Evolutionary conservation across 371 early-diverging fungal genomes (phyloP).

Genomic region (Mucor piriformis): DNA sequence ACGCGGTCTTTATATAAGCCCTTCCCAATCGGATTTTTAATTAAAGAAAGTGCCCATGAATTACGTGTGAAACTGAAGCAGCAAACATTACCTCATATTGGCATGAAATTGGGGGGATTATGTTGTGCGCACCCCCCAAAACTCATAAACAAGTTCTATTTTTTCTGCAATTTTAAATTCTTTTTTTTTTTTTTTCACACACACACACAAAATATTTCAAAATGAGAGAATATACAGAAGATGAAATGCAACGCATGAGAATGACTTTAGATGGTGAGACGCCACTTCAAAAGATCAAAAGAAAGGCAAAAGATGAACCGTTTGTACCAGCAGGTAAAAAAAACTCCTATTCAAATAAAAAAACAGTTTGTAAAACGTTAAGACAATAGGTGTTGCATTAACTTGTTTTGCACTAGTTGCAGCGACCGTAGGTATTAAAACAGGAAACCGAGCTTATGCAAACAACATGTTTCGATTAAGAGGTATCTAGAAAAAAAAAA

Average conservation of each 20-base stretch:
- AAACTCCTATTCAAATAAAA: background rate
- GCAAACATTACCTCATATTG: conserved; percentile 17
- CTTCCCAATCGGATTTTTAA: background rate
- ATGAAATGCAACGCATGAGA: conserved; percentile 46
- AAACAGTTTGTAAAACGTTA: background rate
- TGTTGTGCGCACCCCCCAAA: background rate
- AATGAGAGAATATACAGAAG: conserved; percentile 30
- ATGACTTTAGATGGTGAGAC: conserved; percentile 43
- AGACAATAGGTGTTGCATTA: conserved; percentile 51
- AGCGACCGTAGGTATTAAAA: conserved; percentile 51
- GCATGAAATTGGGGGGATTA: conserved; percentile 2
- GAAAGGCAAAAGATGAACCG: conserved; percentile 52
- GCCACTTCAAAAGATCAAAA: conserved; percentile 41
- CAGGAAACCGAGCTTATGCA: conserved; percentile 50
- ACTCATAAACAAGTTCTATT: background rate
- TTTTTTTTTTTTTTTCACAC: conserved; percentile 3
- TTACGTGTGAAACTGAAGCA: background rate
- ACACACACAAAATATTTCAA: background rate
- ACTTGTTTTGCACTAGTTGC: conserved; percentile 55
- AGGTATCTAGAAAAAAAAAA: conserved; percentile 27
- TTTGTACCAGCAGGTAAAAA: conserved; percentile 52
- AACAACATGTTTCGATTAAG: conserved; percentile 55
- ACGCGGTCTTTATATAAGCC: background rate
- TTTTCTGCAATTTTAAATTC: background rate
- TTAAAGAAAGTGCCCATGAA: background rate